Percentiles rank a stretch among this genome's conserved stretches.
These are phyloP conservation scores for Verticillium longisporum DNA, from an alignment of 2,329 filamentous ascomycete genomes.

Conservation along the genomic window DNA sequence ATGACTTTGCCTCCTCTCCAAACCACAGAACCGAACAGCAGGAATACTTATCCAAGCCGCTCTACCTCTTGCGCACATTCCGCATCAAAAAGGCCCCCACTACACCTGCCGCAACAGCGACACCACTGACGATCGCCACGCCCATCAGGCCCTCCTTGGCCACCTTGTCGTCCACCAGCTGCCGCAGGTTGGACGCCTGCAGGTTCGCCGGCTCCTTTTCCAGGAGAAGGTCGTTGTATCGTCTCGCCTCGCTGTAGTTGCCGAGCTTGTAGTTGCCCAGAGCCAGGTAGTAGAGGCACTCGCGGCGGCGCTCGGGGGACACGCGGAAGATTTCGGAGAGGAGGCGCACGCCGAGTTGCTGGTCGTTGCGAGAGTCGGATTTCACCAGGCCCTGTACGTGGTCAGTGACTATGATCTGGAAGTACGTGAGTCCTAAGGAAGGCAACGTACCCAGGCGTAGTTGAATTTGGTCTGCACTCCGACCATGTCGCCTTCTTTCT, in stretches of 20 bases:
- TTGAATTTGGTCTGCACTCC: conserved; percentile 99
- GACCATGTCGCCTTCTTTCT: conserved; percentile 95
- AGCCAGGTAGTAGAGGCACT: conserved; percentile 97
- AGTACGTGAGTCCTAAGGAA: background rate
- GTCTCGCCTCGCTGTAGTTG: conserved; percentile 89
- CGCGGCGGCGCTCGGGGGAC: conserved; percentile 84
- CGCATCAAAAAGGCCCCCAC: conserved; percentile 82
- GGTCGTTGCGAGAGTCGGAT: conserved; percentile 74
- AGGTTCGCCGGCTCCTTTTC: conserved; percentile 89
- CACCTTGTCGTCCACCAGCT: conserved; percentile 92
- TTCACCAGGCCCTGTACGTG: conserved; percentile 78
- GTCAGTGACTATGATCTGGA: background rate
- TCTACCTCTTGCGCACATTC: conserved; percentile 57
- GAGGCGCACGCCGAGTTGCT: conserved; percentile 89
- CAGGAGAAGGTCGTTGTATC: conserved; percentile 88
- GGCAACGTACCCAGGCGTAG: conserved; percentile 79
- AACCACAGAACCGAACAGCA: background rate
- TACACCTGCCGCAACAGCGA: conserved; percentile 89
- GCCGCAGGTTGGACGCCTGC: conserved; percentile 79
- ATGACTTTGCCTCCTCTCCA: background rate
- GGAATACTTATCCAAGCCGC: background rate
- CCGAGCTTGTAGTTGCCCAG: conserved; percentile 97
- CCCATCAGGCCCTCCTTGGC: conserved; percentile 90
- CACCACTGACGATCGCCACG: conserved; percentile 87
- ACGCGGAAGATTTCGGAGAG: conserved; percentile 95